A percentile compares a stretch with the other conserved stretches of the same genome.
phyloP scores from a whole-genome alignment of 192 early-diverging fungal species.

The Spizellomyces punctatus region DNA sequence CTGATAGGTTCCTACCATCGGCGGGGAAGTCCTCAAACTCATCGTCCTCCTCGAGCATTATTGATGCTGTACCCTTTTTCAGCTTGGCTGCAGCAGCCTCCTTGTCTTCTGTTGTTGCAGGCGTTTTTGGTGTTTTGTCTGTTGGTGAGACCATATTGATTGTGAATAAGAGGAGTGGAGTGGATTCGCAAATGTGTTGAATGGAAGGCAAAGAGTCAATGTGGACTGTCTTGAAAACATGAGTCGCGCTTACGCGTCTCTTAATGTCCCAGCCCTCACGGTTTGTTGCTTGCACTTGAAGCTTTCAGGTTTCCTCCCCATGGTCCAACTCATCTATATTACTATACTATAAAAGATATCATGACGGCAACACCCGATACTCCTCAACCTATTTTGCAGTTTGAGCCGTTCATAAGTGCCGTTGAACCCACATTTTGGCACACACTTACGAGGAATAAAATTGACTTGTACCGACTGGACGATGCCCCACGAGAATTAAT shows the following conservation, averaged over 20 bases:
- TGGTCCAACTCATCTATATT: no score
- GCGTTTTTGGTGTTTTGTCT: not conserved
- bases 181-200: no score
- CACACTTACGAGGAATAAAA: constrained; percentile 77
- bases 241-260: no score
- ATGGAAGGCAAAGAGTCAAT: no score
- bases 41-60: constrained; percentile 28
- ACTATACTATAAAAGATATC: no score
- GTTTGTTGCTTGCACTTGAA: no score
- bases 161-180: no score
- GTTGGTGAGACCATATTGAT: not conserved
- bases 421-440: constrained; percentile 92
- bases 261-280: no score
- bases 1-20: constrained; percentile 10
- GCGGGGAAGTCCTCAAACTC: constrained; percentile 29
- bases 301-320: no score
- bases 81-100: constrained; percentile 4
- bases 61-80: constrained; percentile 26
- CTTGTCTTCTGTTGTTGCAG: constrained; percentile 20
- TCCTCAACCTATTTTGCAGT: constrained; percentile 57
- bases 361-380: no score
- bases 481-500: constrained; percentile 57
- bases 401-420: constrained; percentile 79
- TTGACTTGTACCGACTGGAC: constrained; percentile 80
- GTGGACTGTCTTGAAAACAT: no score